Conservation (phyloP, 257 asterid genomes). For the Przewalskia tangutica region DNA sequence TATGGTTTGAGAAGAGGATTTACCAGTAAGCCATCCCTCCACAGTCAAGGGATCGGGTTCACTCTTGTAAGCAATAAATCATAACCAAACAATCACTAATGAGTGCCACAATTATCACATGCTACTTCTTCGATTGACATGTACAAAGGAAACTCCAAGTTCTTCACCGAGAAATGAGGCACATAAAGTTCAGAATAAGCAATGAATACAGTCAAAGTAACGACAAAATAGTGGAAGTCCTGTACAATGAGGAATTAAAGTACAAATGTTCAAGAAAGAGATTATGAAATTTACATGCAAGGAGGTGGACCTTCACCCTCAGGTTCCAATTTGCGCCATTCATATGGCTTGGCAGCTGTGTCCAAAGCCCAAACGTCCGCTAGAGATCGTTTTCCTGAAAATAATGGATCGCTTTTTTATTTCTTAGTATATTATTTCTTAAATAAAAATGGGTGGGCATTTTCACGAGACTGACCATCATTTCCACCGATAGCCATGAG, state of each 20-base stretch:
- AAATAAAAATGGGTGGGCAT: background rate
- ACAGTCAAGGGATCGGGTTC: background rate
- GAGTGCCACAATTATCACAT: background rate
- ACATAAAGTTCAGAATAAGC: background rate
- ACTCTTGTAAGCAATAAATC: background rate
- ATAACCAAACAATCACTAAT: background rate
- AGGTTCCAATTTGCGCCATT: slow-evolving; percentile 99
- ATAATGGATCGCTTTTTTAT: slow-evolving; percentile 15
- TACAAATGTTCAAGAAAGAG: background rate
- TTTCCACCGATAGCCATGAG: slow-evolving; percentile 99
- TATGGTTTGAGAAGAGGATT: background rate
- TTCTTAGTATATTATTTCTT: slow-evolving; percentile 3
- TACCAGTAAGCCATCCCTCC: background rate
- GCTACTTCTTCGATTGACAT: background rate
- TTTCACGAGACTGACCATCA: slow-evolving; percentile 61
- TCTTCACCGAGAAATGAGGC: background rate
- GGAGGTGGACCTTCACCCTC: slow-evolving; percentile 99
- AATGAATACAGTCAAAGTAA: background rate
- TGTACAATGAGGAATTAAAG: background rate
- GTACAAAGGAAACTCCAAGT: background rate
- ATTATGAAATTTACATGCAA: slow-evolving; percentile 70
- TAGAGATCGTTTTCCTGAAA: slow-evolving; percentile 87
- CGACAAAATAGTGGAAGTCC: background rate
- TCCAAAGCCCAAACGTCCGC: slow-evolving; percentile 99
- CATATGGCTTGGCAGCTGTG: slow-evolving; percentile 99